These are phyloP conservation scores for Epithemia pelagica DNA, from an alignment of 108 stramenopile species.

Conservation along the genomic window DNA sequence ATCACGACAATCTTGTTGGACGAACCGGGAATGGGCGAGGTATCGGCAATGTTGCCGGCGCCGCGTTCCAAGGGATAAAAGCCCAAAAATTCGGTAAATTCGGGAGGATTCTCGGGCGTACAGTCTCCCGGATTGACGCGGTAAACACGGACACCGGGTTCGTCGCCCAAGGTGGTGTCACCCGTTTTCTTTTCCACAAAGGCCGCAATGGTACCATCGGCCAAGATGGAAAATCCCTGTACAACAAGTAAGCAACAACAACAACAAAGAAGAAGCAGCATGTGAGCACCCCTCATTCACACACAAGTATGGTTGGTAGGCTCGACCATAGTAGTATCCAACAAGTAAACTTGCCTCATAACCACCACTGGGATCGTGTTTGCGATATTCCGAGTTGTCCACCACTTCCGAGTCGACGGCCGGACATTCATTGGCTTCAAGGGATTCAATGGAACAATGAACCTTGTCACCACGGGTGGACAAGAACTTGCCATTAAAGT, in stretches of 20 bases:
- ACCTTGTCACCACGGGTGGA: constrained; percentile 35
- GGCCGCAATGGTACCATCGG: constrained; percentile 27
- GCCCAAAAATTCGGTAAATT: constrained; percentile 22
- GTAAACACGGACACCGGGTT: constrained; percentile 33
- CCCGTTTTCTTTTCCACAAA: constrained; percentile 28
- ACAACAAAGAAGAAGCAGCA: too few species aligned
- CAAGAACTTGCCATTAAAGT: constrained; percentile 20
- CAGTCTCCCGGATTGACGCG: constrained; percentile 18
- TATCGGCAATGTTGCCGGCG: constrained; percentile 34
- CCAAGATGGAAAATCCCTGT: constrained; percentile 24
- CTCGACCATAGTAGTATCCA: too few species aligned
- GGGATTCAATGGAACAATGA: constrained; percentile 25
- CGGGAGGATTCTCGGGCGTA: constrained; percentile 7
- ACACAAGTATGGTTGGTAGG: too few species aligned
- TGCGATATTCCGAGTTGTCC: constrained; percentile 19
- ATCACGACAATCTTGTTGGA: constrained; percentile 20
- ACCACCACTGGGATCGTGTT: constrained; percentile 30
- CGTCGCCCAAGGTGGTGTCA: constrained; percentile 21
- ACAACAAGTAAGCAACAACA: too few species aligned
- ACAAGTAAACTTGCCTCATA: too few species aligned
- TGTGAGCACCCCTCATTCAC: too few species aligned
- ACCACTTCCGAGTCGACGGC: constrained; percentile 19
- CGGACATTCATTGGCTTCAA: constrained; percentile 18
- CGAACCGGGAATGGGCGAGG: constrained; percentile 32
- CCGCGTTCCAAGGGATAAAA: constrained; percentile 27